Evolutionary conservation across 2,329 filamentous ascomycete species (phyloP), one percentile per base, ranked within the genome.

Genomic region (Venturia pyrina): DNA sequence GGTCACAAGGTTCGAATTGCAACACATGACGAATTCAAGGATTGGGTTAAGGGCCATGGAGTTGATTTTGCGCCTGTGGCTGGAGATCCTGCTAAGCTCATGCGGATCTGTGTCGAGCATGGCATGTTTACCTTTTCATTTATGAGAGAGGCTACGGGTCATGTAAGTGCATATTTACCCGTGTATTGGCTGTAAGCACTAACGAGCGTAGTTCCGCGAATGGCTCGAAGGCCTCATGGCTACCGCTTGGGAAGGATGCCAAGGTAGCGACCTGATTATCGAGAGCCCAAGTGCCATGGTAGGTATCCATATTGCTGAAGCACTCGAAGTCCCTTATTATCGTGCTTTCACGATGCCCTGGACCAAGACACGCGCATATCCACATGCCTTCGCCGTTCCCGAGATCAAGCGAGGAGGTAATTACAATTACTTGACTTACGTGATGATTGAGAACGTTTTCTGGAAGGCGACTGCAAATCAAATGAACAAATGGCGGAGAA

Each of bases 331-430:
- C 57, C 95, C 95, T 0, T 99, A 99, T 76, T 98, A 98, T 80
- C 87, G 95, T 66, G 93, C 93, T 0, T 99, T 99, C 74, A 96
- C 92, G 21, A 99, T 99, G 95, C 95, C 95, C 0, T 99, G 95
- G 95, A 96, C 95, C 0, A 87, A 93, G 62, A 99, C 95, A 19
- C 84, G 95, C 64, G 92, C 93, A 0, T 99, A 99, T 72, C 95
- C 95, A 2, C 95, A 99, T 76, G 95, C 95, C 0, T 99, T 99
- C 76, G 89, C 93, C 34, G 93, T 96, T 68, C 90, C 92, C 1
- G 90, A 96, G 68, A 87, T 90, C 76, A 97, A 96, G 78, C 91
- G 96, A 87, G 95, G 95, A 65, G 95, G 95, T 32, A 88, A 88
- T 0, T 98, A 96, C 80, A 99, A 99, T 74, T 92, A 93, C 74